phyloP scores from a whole-genome alignment of 2,329 filamentous ascomycete genomes.

The Hypoxylon sp. region DNA sequence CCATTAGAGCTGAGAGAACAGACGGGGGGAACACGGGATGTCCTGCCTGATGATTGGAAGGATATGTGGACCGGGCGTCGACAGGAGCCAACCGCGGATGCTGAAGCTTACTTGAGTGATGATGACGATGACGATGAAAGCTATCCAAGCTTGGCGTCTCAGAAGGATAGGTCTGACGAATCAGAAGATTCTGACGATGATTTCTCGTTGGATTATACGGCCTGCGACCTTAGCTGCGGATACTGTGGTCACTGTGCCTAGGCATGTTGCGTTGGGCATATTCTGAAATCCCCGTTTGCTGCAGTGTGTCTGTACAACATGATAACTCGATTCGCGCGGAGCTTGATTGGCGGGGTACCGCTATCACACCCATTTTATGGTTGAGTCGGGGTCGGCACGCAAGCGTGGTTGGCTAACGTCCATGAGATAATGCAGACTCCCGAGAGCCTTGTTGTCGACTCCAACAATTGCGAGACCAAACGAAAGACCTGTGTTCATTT shows the following conservation, averaged over 20 bases:
- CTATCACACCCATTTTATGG: conserved; percentile 1
- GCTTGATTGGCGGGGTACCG: background rate
- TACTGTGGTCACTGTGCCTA: conserved; percentile 48
- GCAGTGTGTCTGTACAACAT: conserved; percentile 15
- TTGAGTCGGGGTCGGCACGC: conserved; percentile 1
- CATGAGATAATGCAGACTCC: conserved; percentile 27
- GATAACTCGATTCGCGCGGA: conserved; percentile 1
- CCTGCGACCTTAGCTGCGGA: conserved; percentile 43
- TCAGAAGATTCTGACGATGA: conserved; percentile 32
- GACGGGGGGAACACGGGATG: conserved; percentile 32
- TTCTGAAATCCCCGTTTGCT: conserved; percentile 14
- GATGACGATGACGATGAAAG: conserved; percentile 37
- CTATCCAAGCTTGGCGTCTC: conserved; percentile 35
- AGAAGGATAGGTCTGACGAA: conserved; percentile 23
- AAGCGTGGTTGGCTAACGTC: conserved; percentile 22
- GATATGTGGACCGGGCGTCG: conserved; percentile 36
- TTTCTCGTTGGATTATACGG: conserved; percentile 44
- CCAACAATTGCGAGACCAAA: conserved; percentile 10
- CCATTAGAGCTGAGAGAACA: conserved; percentile 47
- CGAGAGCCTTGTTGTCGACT: conserved; percentile 8
- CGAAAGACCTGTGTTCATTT: background rate
- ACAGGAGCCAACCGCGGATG: conserved; percentile 9
- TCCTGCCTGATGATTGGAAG: conserved; percentile 45
- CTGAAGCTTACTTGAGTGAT: conserved; percentile 23
- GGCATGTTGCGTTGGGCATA: conserved; percentile 2